Base-by-base conservation (phyloP, 805 yeast genomes). In the Kodamaea restingae region DNA sequence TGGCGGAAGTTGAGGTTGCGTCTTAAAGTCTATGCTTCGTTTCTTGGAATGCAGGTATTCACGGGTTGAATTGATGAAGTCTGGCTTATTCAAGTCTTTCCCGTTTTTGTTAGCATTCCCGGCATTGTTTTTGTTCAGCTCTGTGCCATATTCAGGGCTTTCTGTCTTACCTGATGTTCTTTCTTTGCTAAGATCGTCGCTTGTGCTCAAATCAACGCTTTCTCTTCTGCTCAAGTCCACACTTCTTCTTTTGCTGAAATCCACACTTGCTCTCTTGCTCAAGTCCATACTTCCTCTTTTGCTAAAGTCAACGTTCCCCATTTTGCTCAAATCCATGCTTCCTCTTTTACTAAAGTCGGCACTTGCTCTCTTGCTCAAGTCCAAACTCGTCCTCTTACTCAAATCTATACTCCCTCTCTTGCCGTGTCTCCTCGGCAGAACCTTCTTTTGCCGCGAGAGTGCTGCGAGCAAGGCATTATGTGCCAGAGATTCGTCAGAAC, bases 381-480 rank as follows among this genome's bases (percentile, higher is more conserved):
- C 31, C 18, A 28, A n/a, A 14, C 32, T 30, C 4, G 12, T 27
- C 21, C 20, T 11, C 28, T 28, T 14, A 32, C 28, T 33, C 32
- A 30, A 31, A 35, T 17, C 32, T 17, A 33, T 26, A 18, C 35
- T 39, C 17, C 35, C 11, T 24, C 36, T 32, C 17, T 29, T 36
- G 12, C 39, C 12, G 29, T 30, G 22, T 11, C 38, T 24, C 21
- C 38, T 43, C 15, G 38, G 32, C 62, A 48, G 32, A 56, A 47
- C 36, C 54, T 55, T 29, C 55, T 50, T 43, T 32, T 58, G 63
- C 32, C 67, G 44, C n/a, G 62, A 54, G 12, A 67, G 48, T 0
- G 73, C 69, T 4, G 70, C 70, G 44, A 65, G 48, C 29, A 68
- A 56, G n/a, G 74, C 74, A 42, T 57, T 59, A 39, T 68, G 74